A percentile compares a stretch with the other conserved stretches of the same genome.
phyloP scores from a whole-genome alignment of 2,329 filamentous ascomycete species.

The Pyrenophora seminiperda region DNA sequence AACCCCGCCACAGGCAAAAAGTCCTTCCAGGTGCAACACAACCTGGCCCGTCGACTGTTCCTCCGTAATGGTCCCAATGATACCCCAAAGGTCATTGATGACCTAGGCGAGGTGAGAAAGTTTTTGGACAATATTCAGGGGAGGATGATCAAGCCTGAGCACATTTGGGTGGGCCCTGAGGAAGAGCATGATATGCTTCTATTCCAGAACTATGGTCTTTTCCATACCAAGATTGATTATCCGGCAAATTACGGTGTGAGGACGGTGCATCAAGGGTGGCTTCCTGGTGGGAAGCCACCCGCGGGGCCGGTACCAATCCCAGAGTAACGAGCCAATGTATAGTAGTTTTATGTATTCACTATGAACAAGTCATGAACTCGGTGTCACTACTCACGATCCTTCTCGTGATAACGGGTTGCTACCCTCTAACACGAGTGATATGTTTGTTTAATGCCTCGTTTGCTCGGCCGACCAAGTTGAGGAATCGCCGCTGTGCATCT shows the following conservation, averaged over 20 bases:
- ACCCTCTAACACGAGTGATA: too few relatives aligned
- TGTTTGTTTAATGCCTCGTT: too few relatives aligned
- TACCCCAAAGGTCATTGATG: conserved; percentile 1
- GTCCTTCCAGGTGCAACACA: conserved; percentile 4
- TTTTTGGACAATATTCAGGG: conserved; percentile 4
- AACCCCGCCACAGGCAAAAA: conserved; percentile 2
- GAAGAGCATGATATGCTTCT: conserved; percentile 5
- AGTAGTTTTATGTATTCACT: neutral
- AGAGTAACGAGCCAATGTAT: too few relatives aligned
- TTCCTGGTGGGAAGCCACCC: neutral
- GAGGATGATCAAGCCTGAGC: conserved; percentile 9
- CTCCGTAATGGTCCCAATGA: neutral
- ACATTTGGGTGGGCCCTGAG: conserved; percentile 3
- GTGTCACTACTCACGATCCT: neutral
- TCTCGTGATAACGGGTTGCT: too few relatives aligned
- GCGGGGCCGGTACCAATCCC: conserved; percentile 5
- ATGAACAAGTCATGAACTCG: neutral
- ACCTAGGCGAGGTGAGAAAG: conserved; percentile 4
- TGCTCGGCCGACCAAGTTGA: too few relatives aligned
- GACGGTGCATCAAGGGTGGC: conserved; percentile 2
- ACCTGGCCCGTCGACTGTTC: conserved; percentile 1
- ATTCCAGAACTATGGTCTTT: conserved; percentile 4
- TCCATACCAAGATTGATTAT: conserved; percentile 10
- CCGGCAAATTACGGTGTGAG: conserved; percentile 2
- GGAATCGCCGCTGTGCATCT: too few relatives aligned